Evolutionary conservation across 2,329 filamentous ascomycete genomes (phyloP).

Genomic region (Neophaeococcomyces mojaviensis): DNA sequence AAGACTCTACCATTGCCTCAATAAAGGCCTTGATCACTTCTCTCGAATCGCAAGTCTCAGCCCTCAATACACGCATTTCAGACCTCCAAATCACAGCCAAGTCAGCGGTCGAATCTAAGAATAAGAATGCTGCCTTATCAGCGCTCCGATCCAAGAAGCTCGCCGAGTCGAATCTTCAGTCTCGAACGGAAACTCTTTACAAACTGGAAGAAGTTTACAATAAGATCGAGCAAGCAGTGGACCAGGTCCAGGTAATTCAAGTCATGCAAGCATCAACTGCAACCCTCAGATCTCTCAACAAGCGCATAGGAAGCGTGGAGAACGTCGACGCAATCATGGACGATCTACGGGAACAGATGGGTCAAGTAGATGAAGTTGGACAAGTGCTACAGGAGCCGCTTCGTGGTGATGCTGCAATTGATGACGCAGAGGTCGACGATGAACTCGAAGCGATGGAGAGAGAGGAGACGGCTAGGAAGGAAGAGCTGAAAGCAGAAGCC

Average conservation of each 20-base stretch:
- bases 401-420: conserved; percentile 46
- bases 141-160: conserved; percentile 77
- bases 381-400: conserved; percentile 62
- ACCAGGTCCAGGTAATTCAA: conserved; percentile 74
- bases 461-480: conserved; percentile 46
- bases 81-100: conserved; percentile 53
- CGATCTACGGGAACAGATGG: conserved; percentile 70
- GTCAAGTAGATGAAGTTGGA: conserved; percentile 72
- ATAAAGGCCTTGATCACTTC: conserved; percentile 65
- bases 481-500: conserved; percentile 44
- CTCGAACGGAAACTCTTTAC: conserved; percentile 63
- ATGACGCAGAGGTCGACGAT: conserved; percentile 82
- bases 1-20: conserved; percentile 75
- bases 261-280: conserved; percentile 72
- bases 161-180: conserved; percentile 64
- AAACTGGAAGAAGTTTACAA: conserved; percentile 77
- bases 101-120: conserved; percentile 63
- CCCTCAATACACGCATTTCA: conserved; percentile 50
- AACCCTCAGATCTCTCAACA: conserved; percentile 66
- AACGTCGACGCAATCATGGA: conserved; percentile 70
- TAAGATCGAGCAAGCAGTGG: conserved; percentile 78
- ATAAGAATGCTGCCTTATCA: conserved; percentile 66
- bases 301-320: conserved; percentile 67
- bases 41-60: conserved; percentile 59
- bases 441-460: conserved; percentile 71